Evolutionary conservation across 441 rosid species (phyloP), one percentile per base, ranked within the genome.

Genomic region (Dalechampia spathulata): DNA sequence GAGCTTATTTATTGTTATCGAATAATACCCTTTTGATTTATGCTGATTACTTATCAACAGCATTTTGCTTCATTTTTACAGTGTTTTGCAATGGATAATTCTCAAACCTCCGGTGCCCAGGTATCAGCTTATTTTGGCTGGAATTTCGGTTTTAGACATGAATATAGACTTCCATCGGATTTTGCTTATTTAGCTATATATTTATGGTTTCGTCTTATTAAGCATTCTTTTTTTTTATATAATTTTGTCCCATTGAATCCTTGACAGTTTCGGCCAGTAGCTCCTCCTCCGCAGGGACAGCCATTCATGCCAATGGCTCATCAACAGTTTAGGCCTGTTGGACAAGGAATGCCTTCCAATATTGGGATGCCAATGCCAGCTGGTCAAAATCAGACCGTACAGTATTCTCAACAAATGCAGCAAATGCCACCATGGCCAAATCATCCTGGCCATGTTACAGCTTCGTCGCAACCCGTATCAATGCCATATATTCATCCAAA

Each of bases 321-420:
- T 61, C 89, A 83, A 50, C 95, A 83, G 67, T 92, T 78, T 76
- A 84, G 74, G 23, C 83, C 85, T 30, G 83, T 62, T 64, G 96
- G 87, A 64, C 94, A 82, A 67, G 82, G 69, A 36, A 60, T 75
- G 65, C 71, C 80, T 21, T 70, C 86, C 43, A 77, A 78, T 66
- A 68, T 70, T 17, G 85, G 77, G 62, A 59, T 78, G 73, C 77
- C 77, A 19, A 59, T 78, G 72, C 77, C 77, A 21, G 62, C 72
- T 57, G 79, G 73, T 64, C 96, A 80, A 65, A 72, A 62, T 66
- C 91, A 77, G 72, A 79, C 64, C 17, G 55, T 79, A 44, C 96
- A 81, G 62, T 88, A 39, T 73, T 64, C 91, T 61, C 98, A 83
- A 71, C 78, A 78, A 13, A 71, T 83, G 66, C 96, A 82, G 67